Percentiles rank a stretch among this genome's conserved stretches.
phyloP scores from a whole-genome alignment of 768 basidiomycete genomes.

The Amylocystis lapponica region DNA sequence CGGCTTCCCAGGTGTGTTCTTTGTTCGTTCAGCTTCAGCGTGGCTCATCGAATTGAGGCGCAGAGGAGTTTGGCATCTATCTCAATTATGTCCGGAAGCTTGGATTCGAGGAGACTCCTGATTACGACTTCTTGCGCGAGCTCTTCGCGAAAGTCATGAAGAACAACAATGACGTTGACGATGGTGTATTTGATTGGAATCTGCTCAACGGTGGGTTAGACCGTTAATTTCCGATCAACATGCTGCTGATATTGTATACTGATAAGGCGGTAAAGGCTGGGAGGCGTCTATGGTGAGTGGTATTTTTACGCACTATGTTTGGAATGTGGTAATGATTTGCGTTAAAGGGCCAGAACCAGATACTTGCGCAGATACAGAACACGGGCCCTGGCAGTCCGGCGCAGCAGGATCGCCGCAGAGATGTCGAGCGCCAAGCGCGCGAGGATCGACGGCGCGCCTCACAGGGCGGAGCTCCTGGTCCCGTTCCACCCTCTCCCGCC shows the following conservation, averaged over 20 bases:
- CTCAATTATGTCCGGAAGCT: constrained; percentile 98
- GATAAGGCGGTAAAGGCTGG: constrained; percentile 87
- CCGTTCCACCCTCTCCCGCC: constrained; percentile 71
- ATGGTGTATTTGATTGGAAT: constrained; percentile 97
- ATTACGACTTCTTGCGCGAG: constrained; percentile 97
- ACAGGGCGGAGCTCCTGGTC: constrained; percentile 47
- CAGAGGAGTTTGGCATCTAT: constrained; percentile 98
- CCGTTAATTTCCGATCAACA: constrained; percentile 1
- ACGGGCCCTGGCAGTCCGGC: constrained; percentile 35
- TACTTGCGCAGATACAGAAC: constrained; percentile 60
- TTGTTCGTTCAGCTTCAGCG: no score
- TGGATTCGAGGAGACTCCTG: constrained; percentile 98
- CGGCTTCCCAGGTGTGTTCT: constrained; percentile 77
- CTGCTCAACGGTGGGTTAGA: constrained; percentile 62
- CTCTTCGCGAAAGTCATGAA: constrained; percentile 92
- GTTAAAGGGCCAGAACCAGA: constrained; percentile 54
- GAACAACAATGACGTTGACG: constrained; percentile 85
- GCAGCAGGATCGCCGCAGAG: constrained; percentile 53
- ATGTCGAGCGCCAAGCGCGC: constrained; percentile 45
- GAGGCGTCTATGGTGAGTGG: constrained; percentile 73
- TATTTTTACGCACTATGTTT: background rate
- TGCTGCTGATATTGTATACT: constrained; percentile 4
- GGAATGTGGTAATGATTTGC: constrained; percentile 1
- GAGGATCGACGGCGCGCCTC: constrained; percentile 68
- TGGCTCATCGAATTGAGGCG: no score